A percentile compares a stretch with the other conserved stretches of the same genome.
Conservation (phyloP, 169 alveolate genomes). For the Cryptosporidium ryanae region DNA sequence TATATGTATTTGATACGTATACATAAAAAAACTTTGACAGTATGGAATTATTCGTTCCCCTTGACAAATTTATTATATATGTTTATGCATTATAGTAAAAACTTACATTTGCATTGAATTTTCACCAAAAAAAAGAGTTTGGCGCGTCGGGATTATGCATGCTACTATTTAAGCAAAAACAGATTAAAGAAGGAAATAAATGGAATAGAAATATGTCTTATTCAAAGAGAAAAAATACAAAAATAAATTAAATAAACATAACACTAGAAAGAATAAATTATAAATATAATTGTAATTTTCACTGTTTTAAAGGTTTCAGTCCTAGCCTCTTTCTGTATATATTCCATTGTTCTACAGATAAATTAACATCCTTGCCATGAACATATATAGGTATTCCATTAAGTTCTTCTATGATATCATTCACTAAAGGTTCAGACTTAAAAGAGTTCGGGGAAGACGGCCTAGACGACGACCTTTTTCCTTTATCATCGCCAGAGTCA, state of each 20-base stretch:
- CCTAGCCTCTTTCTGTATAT: conserved; percentile 82
- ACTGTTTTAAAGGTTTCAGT: conserved; percentile 82
- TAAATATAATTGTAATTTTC: not conserved
- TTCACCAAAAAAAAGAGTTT: not conserved
- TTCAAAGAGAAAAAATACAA: not conserved
- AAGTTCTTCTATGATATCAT: not conserved
- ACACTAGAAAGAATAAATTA: too few species aligned
- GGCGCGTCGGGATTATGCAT: not conserved
- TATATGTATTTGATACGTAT: too few species aligned
- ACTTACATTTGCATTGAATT: too few species aligned
- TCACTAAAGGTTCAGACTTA: not conserved
- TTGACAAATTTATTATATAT: too few species aligned
- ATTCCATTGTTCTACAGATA: conserved; percentile 84
- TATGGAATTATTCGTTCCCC: too few species aligned
- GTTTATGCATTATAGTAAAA: too few species aligned
- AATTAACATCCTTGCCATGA: conserved; percentile 64
- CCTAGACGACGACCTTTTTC: conserved; percentile 32
- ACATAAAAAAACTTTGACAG: too few species aligned
- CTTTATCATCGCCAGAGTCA: not conserved
- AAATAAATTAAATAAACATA: too few species aligned
- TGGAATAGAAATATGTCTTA: not conserved
- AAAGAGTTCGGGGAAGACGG: conserved; percentile 18
- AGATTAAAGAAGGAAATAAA: not conserved
- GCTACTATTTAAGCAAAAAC: too few species aligned
- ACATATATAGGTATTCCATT: not conserved